These are phyloP conservation scores for Pistacia vera DNA, from an alignment of 345 rosid species.

Conservation along the genomic window DNA sequence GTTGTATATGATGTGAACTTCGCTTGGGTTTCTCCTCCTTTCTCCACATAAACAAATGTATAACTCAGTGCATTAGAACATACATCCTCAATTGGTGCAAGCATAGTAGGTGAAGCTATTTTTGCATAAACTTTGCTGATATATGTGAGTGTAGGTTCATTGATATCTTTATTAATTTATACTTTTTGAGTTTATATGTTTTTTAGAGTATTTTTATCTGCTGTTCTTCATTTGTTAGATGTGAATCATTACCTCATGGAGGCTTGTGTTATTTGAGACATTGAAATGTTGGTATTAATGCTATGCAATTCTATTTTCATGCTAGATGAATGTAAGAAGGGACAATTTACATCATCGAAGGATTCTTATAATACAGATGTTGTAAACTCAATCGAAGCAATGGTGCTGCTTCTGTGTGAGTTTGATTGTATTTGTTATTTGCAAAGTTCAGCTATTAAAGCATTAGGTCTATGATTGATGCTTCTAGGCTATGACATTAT, in stretches of 20 bases:
- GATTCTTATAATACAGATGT: conserved; percentile 21
- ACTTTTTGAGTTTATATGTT: not conserved
- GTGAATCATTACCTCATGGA: conserved; percentile 10
- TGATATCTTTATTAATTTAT: not conserved
- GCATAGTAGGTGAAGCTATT: not conserved
- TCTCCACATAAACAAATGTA: not conserved
- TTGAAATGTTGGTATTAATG: conserved; percentile 2
- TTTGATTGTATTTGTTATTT: not conserved
- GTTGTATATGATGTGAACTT: not conserved
- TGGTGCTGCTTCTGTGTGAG: conserved; percentile 38
- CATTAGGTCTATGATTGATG: conserved; percentile 1
- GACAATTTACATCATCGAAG: conserved; percentile 62
- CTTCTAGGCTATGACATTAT: conserved; percentile 2
- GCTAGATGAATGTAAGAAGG: conserved; percentile 68
- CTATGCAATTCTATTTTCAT: conserved; percentile 9
- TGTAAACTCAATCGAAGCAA: conserved; percentile 36
- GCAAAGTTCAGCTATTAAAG: conserved; percentile 7
- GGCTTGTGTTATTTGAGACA: not conserved
- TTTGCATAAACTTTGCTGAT: not conserved
- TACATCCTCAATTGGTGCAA: not conserved
- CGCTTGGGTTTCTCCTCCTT: not conserved
- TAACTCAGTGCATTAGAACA: not conserved
- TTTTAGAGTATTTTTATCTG: not conserved
- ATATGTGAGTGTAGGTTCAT: not conserved
- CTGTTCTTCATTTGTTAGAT: not conserved